Conservation (phyloP, 1,284 basidiomycete genomes). For the Apiotrichum brassicae region DNA sequence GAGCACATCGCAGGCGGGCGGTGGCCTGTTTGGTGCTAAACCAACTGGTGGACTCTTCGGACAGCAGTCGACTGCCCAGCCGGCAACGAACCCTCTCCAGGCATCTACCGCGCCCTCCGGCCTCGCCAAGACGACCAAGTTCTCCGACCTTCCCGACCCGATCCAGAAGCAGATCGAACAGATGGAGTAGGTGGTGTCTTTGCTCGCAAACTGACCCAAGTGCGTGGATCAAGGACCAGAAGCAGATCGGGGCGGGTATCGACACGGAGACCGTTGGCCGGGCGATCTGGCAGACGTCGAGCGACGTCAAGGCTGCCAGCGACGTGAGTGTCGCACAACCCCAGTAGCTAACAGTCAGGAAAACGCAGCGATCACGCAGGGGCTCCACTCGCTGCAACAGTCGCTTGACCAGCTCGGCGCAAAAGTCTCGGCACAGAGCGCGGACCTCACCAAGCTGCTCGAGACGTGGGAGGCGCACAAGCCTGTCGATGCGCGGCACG, state of each 20-base stretch:
- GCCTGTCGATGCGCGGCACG: constrained; percentile 32
- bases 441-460: constrained; percentile 32
- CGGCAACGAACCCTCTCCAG: constrained; percentile 2
- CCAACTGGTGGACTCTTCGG: constrained; percentile 11
- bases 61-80: background rate
- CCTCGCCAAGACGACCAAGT: constrained; percentile 34
- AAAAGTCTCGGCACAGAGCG: constrained; percentile 27
- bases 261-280: constrained; percentile 29
- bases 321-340: too few relatives aligned
- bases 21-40: constrained; percentile 2
- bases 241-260: constrained; percentile 26
- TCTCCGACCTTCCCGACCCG: constrained; percentile 35
- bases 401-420: constrained; percentile 26
- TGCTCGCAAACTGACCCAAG: constrained; percentile 12
- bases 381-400: constrained; percentile 24
- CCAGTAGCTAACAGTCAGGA: constrained; percentile 23
- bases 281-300: constrained; percentile 39
- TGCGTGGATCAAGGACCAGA: constrained; percentile 33
- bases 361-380: constrained; percentile 31
- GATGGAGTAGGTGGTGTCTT: constrained; percentile 39
- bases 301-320: constrained; percentile 34
- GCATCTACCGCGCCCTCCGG: constrained; percentile 11
- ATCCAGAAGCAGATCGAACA: constrained; percentile 37
- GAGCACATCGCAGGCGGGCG: constrained; percentile 1
- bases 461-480: constrained; percentile 39